phyloP scores from a whole-genome alignment of 1,139 yeast species.

The Suhomyces bolitotheri region DNA sequence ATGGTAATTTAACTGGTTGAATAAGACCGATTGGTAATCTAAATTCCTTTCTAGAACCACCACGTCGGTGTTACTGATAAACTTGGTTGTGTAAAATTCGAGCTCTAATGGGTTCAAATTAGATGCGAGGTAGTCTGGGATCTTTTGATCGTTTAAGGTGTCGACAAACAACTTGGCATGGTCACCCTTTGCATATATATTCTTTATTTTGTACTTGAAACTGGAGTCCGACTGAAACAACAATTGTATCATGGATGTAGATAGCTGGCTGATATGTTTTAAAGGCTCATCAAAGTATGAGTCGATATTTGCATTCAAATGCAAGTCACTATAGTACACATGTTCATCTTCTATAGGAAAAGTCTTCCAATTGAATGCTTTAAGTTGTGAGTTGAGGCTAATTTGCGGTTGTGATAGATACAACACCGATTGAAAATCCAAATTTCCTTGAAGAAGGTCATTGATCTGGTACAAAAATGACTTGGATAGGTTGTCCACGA shows the following conservation, averaged over 20 bases:
- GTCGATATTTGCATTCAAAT: slow-evolving; percentile 20
- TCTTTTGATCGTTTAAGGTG: slow-evolving; percentile 23
- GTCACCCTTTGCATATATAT: slow-evolving; percentile 43
- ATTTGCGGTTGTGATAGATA: slow-evolving; percentile 19
- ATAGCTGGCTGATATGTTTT: slow-evolving; percentile 30
- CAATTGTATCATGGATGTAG: slow-evolving; percentile 28
- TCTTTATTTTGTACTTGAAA: slow-evolving; percentile 33
- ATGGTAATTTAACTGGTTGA: slow-evolving; percentile 76
- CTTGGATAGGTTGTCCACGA: slow-evolving; percentile 35
- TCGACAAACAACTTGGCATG: slow-evolving; percentile 36
- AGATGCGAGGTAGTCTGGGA: slow-evolving; percentile 33
- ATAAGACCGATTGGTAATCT: slow-evolving; percentile 69
- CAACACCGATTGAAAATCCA: slow-evolving; percentile 18
- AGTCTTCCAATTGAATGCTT: slow-evolving; percentile 36
- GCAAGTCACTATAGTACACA: slow-evolving; percentile 5
- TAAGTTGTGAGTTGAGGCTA: slow-evolving; percentile 18
- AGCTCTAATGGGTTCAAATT: slow-evolving; percentile 36
- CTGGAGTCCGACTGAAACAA: slow-evolving; percentile 17
- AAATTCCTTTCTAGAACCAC: slow-evolving; percentile 76
- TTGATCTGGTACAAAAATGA: slow-evolving; percentile 33
- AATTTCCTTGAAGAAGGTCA: slow-evolving; percentile 21
- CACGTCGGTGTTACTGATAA: slow-evolving; percentile 55
- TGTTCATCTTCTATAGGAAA: slow-evolving; percentile 35
- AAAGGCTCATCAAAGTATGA: slow-evolving; percentile 41
- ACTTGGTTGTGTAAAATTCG: slow-evolving; percentile 36